Evolutionary conservation across 192 early-diverging fungal genomes (phyloP), one percentile per base, ranked within the genome.

Genomic region (Spizellomyces sp.): DNA sequence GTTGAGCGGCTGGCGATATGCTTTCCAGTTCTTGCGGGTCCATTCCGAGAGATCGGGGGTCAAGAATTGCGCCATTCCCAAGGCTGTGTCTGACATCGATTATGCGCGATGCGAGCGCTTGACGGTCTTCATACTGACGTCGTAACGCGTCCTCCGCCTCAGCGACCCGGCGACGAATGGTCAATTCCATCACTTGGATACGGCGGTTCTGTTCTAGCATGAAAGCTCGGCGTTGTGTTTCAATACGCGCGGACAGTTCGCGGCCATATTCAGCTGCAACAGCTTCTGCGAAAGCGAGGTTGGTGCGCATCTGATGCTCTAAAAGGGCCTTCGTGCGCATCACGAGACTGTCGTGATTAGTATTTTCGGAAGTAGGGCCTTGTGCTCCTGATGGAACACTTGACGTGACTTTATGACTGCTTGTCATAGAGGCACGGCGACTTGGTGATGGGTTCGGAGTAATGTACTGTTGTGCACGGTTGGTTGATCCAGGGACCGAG

Each of bases 271-370:
- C 73, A 19, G 65, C 66, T 6, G 73, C 73, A 19, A 75, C 73
- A 8, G 65, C 66, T 68, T 75, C 73, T 3, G 73, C 73, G 59
- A 75, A 75, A 17, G 66, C 65, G 7, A 75, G 54, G 54, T 75
- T 75, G n/a, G 66, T 60, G 8, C 73, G 73, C 73, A 75, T 75
- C 45, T 75, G 73, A 50, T 75, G 73, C 22, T 75, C 73, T 15
- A 75, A 47, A 4, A 75, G 59, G 8, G 58, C 58, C n/a, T 67
- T 67, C 1, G 66, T 69, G 9, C 73, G 57, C n/a, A 55, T 36
- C 8, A 75, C 66, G 6, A 75, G 60, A 15, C 45, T 45, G 14
- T 74, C 72, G 55, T 50, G 17, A 15, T n/a, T 54, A 2, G 15
- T 54, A 54, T 3, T 54, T 19, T n/a, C 17, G 1, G 15, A 15